Evolutionary conservation across 306 rosid species (phyloP).

Genomic region (Vachellia collinsii): DNA sequence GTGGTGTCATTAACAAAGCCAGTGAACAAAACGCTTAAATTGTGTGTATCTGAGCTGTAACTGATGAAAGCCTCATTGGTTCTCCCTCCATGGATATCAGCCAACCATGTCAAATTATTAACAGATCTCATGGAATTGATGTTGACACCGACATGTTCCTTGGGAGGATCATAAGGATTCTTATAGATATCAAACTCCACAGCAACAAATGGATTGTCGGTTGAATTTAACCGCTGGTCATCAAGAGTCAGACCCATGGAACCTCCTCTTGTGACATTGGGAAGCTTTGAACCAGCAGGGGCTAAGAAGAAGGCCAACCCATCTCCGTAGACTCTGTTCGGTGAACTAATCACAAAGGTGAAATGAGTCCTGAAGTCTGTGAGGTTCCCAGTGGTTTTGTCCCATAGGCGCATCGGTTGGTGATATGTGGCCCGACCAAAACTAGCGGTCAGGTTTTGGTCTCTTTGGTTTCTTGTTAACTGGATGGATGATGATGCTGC

Average conservation of each 20-base stretch:
- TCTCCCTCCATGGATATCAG: not conserved
- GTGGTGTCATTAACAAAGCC: not conserved
- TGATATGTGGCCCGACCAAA: not conserved
- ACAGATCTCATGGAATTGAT: not conserved
- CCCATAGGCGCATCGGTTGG: not conserved
- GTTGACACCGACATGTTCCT: not conserved
- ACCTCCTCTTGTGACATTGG: not conserved
- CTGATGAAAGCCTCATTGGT: not conserved
- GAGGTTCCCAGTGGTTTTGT: not conserved
- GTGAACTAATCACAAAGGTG: not conserved
- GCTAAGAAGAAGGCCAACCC: constrained; percentile 28
- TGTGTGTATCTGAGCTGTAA: not conserved
- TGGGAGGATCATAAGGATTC: not conserved
- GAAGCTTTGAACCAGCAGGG: constrained; percentile 3
- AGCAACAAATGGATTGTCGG: not conserved
- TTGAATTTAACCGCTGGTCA: not conserved
- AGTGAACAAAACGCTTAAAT: not conserved
- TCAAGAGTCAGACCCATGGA: not conserved
- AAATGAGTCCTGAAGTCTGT: not conserved
- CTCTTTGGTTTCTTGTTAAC: constrained; percentile 15
- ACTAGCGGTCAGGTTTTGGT: not conserved
- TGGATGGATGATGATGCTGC: constrained; percentile 1
- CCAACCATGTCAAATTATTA: not conserved
- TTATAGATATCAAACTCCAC: not conserved
- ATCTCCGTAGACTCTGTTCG: not conserved